Evolutionary conservation across 352 stramenopile species (phyloP), one percentile per base, ranked within the genome.

Genomic region (Phytophthora pseudosyringae): DNA sequence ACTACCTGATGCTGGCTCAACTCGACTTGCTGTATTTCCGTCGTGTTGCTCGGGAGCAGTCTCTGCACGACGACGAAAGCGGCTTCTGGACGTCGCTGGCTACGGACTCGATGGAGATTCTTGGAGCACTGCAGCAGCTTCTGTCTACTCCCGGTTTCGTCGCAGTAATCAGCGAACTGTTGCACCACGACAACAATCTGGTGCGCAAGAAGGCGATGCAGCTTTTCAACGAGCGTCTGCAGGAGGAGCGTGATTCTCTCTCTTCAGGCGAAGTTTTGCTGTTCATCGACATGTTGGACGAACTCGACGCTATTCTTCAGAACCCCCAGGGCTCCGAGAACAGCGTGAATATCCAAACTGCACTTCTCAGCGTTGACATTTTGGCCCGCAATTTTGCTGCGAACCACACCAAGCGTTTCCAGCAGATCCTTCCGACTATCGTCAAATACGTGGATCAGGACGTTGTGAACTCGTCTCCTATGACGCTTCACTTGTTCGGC

Each of bases 141-240:
- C 64, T 97, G 57, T 94, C 89, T 4, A 93, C 88, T 2, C 89
- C 89, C 11, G 83, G 86, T 35, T 97, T 97, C 38, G 79, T 97
- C 3, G 88, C 89, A 9, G 80, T 97, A 12, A 95, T 95, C 26
- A 76, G 83, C 15, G 89, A 95, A 51, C 49, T 97, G 36, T 54
- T 97, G 35, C 89, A 91, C 54, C 89, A 97, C 60, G 88, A 95
- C 36, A 93, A 92, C 59, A 86, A 80, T 21, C 60, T 93, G n/a
- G 85, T 97, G 44, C 89, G 89, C 28, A 93, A 94, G 66, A 93
- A 93, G 60, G 89, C 89, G 5, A 92, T 97, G 81, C 85, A 94
- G 70, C 69, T 97, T 13, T 93, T 97, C 49, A 95, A 95, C 58
- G 88, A 94, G 48, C 86, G 86, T 7, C 74, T 97, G 2, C 79